Evolutionary conservation across 2,329 filamentous ascomycete species (phyloP).

Genomic region (Xylariales sp.): DNA sequence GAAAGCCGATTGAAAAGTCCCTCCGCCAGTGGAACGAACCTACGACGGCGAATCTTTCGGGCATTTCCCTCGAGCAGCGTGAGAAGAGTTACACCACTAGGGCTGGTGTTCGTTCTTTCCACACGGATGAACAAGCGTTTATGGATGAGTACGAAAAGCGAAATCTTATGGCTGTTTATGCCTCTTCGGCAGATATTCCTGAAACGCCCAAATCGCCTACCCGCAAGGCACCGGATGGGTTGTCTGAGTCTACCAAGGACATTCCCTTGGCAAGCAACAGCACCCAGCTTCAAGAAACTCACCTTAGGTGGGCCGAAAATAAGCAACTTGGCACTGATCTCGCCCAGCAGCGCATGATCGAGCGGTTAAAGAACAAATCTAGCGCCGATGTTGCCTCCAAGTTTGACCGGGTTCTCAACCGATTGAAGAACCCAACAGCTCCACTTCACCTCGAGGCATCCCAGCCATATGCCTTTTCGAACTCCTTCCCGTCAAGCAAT

Average conservation of each 20-base stretch:
- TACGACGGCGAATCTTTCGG: slow-evolving; percentile 39
- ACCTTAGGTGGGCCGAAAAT: slow-evolving; percentile 42
- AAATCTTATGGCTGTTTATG: slow-evolving; percentile 60
- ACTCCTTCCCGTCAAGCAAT: neutral
- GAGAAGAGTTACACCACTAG: slow-evolving; percentile 48
- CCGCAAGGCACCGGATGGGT: slow-evolving; percentile 23
- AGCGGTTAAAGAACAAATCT: slow-evolving; percentile 35
- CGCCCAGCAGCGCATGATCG: slow-evolving; percentile 37
- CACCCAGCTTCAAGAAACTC: slow-evolving; percentile 42
- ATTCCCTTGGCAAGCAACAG: slow-evolving; percentile 33
- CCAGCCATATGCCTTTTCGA: slow-evolving; percentile 2
- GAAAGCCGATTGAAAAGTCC: slow-evolving; percentile 50
- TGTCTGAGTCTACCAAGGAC: slow-evolving; percentile 20
- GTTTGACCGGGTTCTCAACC: slow-evolving; percentile 20
- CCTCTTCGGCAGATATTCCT: slow-evolving; percentile 49
- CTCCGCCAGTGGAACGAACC: slow-evolving; percentile 51
- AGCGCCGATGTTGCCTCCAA: slow-evolving; percentile 20
- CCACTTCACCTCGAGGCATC: neutral
- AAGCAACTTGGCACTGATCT: slow-evolving; percentile 37
- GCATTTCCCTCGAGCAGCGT: slow-evolving; percentile 39
- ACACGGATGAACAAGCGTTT: slow-evolving; percentile 50
- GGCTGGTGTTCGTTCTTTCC: slow-evolving; percentile 46
- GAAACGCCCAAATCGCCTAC: slow-evolving; percentile 51
- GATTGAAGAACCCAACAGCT: neutral
- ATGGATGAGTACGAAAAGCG: slow-evolving; percentile 54